phyloP scores from a whole-genome alignment of 768 basidiomycete genomes.

The Pisolithus marmoratus region DNA sequence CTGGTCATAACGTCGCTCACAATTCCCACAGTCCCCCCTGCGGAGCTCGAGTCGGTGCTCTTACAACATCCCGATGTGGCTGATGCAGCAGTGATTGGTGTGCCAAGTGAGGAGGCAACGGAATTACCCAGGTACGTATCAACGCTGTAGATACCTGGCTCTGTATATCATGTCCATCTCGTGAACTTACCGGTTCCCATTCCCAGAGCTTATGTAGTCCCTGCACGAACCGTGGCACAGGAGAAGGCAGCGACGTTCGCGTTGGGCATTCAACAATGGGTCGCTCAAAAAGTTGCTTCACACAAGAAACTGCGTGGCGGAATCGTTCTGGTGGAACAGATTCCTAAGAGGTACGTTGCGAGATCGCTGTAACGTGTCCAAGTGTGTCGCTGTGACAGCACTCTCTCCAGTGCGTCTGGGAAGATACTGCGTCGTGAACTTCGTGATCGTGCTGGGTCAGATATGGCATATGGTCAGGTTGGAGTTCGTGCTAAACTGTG shows the following conservation, averaged over 20 bases:
- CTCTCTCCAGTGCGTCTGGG: slow-evolving; percentile 60
- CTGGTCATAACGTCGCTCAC: background rate
- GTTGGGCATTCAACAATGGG: slow-evolving; percentile 55
- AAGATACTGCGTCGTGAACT: slow-evolving; percentile 83
- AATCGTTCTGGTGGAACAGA: slow-evolving; percentile 50
- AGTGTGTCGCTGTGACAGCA: background rate
- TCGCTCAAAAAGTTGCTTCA: slow-evolving; percentile 56
- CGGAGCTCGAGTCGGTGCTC: slow-evolving; percentile 76
- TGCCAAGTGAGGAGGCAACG: slow-evolving; percentile 64
- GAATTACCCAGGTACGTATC: slow-evolving; percentile 66
- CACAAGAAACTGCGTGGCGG: slow-evolving; percentile 80
- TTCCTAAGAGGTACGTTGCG: slow-evolving; percentile 25
- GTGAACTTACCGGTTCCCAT: background rate
- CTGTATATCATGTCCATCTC: background rate
- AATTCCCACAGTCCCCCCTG: slow-evolving; percentile 61
- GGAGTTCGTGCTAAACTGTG: too few species aligned
- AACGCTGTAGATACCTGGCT: too few species aligned
- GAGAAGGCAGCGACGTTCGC: slow-evolving; percentile 30
- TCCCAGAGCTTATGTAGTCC: slow-evolving; percentile 56
- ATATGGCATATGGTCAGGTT: slow-evolving; percentile 29
- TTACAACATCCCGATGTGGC: slow-evolving; percentile 72
- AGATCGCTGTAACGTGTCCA: background rate
- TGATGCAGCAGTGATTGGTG: slow-evolving; percentile 81
- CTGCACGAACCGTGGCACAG: slow-evolving; percentile 15
- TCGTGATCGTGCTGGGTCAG: slow-evolving; percentile 58